Conservation (phyloP, 129 eudicot genomes). For the Solidago caesia region DNA sequence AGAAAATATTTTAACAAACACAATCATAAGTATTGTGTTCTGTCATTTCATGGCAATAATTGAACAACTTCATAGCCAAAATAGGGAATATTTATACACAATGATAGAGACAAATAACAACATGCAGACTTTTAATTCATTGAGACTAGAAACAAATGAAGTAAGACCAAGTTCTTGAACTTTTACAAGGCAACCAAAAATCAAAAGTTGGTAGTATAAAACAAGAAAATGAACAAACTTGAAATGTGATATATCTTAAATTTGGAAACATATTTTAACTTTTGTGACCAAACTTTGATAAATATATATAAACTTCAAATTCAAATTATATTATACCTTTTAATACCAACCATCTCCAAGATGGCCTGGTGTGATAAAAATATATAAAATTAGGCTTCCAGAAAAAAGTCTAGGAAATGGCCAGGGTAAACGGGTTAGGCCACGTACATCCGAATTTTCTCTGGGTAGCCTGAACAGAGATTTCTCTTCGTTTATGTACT, state of each 20-base stretch:
- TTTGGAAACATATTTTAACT: constrained; percentile 22
- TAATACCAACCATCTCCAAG: not conserved
- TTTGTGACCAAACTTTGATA: constrained; percentile 19
- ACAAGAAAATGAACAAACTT: constrained; percentile 12
- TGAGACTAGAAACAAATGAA: not conserved
- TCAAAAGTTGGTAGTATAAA: constrained; percentile 2
- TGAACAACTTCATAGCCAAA: constrained; percentile 30
- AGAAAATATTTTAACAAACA: not conserved
- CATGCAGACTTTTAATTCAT: constrained; percentile 9
- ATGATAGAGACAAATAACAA: constrained; percentile 1
- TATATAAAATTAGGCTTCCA: too few species aligned
- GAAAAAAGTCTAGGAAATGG: too few species aligned
- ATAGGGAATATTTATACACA: constrained; percentile 23
- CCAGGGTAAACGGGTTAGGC: too few species aligned
- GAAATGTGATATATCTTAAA: constrained; percentile 8
- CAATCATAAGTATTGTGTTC: not conserved
- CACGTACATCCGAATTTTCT: too few species aligned
- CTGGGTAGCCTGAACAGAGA: too few species aligned
- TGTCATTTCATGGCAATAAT: not conserved
- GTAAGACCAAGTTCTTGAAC: not conserved
- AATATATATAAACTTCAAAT: not conserved
- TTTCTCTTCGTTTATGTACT: too few species aligned
- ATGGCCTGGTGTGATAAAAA: not conserved
- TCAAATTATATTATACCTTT: not conserved
- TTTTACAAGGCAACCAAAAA: not conserved